A percentile compares a stretch with the other conserved stretches of the same genome.
Conservation (phyloP, 176 grass and related monocot species). For the Oryza punctata region DNA sequence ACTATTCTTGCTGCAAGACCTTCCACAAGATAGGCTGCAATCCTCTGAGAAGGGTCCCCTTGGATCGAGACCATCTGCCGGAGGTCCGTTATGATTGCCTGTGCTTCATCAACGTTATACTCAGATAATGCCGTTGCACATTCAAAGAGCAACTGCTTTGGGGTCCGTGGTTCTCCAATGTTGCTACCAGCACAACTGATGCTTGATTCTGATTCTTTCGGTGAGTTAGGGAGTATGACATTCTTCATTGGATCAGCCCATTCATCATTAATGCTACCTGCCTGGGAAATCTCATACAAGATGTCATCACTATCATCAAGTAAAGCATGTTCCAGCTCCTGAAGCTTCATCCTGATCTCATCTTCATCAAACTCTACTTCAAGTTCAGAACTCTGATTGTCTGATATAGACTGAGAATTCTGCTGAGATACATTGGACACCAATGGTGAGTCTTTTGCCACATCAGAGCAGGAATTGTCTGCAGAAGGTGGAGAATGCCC, state of each 20-base stretch:
- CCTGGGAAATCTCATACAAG: constrained; percentile 66
- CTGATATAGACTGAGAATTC: constrained; percentile 69
- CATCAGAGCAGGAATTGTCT: constrained; percentile 58
- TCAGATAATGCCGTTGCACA: constrained; percentile 71
- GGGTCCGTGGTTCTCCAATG: constrained; percentile 60
- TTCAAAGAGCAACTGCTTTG: constrained; percentile 84
- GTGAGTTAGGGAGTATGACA: constrained; percentile 60
- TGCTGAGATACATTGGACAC: constrained; percentile 74
- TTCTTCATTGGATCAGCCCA: constrained; percentile 79
- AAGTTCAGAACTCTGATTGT: constrained; percentile 63
- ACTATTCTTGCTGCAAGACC: constrained; percentile 93
- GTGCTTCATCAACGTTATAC: constrained; percentile 67
- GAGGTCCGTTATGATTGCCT: constrained; percentile 81
- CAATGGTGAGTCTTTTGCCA: constrained; percentile 53
- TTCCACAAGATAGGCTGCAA: constrained; percentile 90
- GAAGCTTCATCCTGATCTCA: constrained; percentile 83
- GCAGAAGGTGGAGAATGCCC: constrained; percentile 33
- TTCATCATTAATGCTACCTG: constrained; percentile 57
- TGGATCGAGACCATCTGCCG: constrained; percentile 90
- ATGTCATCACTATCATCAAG: constrained; percentile 68
- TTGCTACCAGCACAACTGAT: constrained; percentile 69
- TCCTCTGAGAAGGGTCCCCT: constrained; percentile 82
- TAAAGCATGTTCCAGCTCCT: constrained; percentile 88
- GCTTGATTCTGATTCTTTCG: constrained; percentile 93
- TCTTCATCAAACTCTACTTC: constrained; percentile 79